Base-by-base conservation (phyloP, 78 protist species). In the Tieghemostelium lacteum region DNA sequence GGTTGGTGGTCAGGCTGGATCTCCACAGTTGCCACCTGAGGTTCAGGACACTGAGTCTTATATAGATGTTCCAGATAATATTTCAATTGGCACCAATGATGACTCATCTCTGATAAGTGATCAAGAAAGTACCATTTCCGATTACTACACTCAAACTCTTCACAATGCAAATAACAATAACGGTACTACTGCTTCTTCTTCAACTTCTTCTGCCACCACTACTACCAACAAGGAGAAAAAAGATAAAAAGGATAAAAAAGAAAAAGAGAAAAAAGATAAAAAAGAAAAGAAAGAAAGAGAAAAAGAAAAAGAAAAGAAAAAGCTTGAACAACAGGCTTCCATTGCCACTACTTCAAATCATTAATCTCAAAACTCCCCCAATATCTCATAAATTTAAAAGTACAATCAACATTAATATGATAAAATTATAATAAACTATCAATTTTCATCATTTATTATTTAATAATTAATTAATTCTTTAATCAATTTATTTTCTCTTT, bases 41-140 rank as follows among this genome's bases (percentile, higher is more conserved):
- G 37, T 34, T 28, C 60, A 24, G 2, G 37, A 57, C 1, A 16
- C 1, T 3, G 36, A 39, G 3, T 54, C 22, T 37, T 52, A 50
- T 24, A 19, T 26, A 28, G 88, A 78, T 67, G 55, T 78, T 36
- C 75, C 88, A 14, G 88, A 78, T 28, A 78, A 64, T 66, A 69
- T 66, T 24, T 78, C 88, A 45, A 49, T 63, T 31, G 57, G 54
- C 7, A 76, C 75, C 3, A 64, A 76, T 34, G 72, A 61, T 28
- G 72, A 61, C 31, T n/a, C n/a, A n/a, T 74, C 85, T 0, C 26
- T 58, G 14, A 22, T 28, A 20, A 26, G 54, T 8, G 29, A 39
- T 78, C 57, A 24, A 3, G 62, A 70, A 12, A n/a, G n/a, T n/a
- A n/a, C n/a, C n/a, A n/a, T n/a, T n/a, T n/a, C n/a, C n/a, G n/a